Percentiles rank a stretch among this genome's conserved stretches.
These are phyloP conservation scores for Dentipellis fragilis DNA, from an alignment of 768 basidiomycete genomes.

Conservation along the genomic window DNA sequence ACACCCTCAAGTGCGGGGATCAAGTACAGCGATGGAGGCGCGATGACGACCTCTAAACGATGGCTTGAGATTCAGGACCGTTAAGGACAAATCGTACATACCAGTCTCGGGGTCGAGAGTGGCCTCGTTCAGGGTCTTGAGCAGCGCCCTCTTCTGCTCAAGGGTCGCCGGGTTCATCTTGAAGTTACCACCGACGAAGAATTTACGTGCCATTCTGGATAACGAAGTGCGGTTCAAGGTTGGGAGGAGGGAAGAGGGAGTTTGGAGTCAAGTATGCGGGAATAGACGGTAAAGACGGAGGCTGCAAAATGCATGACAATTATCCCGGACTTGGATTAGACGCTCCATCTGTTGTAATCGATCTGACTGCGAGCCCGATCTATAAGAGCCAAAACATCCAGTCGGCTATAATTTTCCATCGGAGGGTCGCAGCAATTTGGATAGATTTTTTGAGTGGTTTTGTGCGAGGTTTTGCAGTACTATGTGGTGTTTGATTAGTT, in stretches of 20 bases:
- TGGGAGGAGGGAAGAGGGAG: not conserved
- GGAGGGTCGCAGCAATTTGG: too few species aligned
- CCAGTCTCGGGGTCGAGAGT: conserved; percentile 70
- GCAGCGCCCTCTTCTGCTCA: conserved; percentile 53
- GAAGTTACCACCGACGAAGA: conserved; percentile 97
- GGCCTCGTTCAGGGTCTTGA: conserved; percentile 68
- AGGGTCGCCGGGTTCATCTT: conserved; percentile 85
- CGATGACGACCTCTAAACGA: conserved; percentile 78
- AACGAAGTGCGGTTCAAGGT: not conserved
- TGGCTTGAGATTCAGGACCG: conserved; percentile 6
- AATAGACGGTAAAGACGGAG: not conserved
- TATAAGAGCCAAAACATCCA: too few species aligned
- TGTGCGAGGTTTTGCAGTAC: too few species aligned
- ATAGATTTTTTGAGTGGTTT: too few species aligned
- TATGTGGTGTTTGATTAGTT: too few species aligned
- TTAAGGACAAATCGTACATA: conserved; percentile 23
- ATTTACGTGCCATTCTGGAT: conserved; percentile 58
- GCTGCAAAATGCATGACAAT: too few species aligned
- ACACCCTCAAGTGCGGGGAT: conserved; percentile 55
- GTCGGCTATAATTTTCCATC: too few species aligned
- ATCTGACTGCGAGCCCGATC: too few species aligned
- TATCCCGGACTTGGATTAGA: too few species aligned
- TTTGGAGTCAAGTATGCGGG: not conserved
- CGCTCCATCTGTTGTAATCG: too few species aligned
- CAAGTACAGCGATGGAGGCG: conserved; percentile 86